phyloP scores from a whole-genome alignment of 2,329 filamentous ascomycete species.

The Chrysoporthe deuterocubensis region DNA sequence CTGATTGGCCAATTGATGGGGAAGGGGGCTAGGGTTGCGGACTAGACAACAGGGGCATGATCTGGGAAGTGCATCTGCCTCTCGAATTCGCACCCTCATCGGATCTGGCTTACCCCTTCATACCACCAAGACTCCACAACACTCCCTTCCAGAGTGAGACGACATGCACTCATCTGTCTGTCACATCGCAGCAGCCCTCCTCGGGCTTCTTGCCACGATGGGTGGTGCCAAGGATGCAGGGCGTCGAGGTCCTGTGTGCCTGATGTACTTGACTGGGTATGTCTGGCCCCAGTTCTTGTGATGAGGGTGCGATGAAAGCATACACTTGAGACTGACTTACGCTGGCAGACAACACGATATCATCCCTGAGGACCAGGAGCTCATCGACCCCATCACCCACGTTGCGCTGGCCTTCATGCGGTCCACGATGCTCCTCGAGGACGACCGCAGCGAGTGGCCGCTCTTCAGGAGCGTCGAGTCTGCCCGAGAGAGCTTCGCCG shows the following conservation, averaged over 20 bases:
- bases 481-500: conserved; percentile 52
- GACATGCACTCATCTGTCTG: background rate
- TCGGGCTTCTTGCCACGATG: conserved; percentile 17
- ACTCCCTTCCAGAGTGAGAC: background rate
- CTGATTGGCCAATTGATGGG: background rate
- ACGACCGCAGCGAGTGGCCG: conserved; percentile 47
- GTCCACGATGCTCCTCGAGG: conserved; percentile 55
- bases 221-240: background rate
- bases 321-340: background rate
- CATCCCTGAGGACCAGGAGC: conserved; percentile 43
- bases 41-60: background rate
- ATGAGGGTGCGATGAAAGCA: background rate
- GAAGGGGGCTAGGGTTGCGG: background rate
- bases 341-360: conserved; percentile 51
- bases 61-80: background rate
- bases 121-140: background rate
- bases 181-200: background rate
- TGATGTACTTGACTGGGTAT: conserved; percentile 58
- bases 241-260: conserved; percentile 31
- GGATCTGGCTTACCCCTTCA: background rate
- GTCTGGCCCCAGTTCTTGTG: conserved; percentile 10
- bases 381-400: conserved; percentile 53
- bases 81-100: background rate
- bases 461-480: conserved; percentile 57
- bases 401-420: conserved; percentile 63